Evolutionary conservation across 148 eudicot species (phyloP).

Genomic region (Vaccinium darrowii): DNA sequence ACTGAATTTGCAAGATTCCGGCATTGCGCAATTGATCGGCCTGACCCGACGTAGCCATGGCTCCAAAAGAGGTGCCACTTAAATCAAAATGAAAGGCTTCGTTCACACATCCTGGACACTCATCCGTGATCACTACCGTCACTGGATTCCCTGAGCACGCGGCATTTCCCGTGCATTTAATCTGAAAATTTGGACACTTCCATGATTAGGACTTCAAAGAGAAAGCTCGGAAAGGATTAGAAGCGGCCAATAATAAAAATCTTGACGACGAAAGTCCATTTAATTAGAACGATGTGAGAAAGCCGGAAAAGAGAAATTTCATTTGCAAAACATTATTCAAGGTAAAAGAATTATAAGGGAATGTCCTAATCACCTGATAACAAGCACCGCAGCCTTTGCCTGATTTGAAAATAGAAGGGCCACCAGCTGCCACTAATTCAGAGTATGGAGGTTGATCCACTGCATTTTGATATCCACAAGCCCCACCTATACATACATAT

Average conservation of each 20-base stretch:
- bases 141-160: constrained; percentile 72
- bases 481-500: constrained; percentile 51
- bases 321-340: no score
- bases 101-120: constrained; percentile 50
- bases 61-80: constrained; percentile 79
- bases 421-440: constrained; percentile 54
- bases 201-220: neutral
- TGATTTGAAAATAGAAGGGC: constrained; percentile 51
- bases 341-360: no score
- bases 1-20: constrained; percentile 54
- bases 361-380: constrained; percentile 46
- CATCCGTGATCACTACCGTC: constrained; percentile 61
- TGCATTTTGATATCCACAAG: constrained; percentile 67
- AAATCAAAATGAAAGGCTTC: constrained; percentile 62
- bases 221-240: no score
- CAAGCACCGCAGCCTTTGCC: constrained; percentile 83
- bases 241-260: no score
- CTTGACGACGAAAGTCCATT: no score
- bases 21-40: constrained; percentile 50
- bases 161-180: constrained; percentile 48
- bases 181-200: constrained; percentile 27
- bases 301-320: no score
- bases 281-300: no score
- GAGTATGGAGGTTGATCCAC: constrained; percentile 61
- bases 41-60: constrained; percentile 58